Evolutionary conservation across 2,329 filamentous ascomycete species (phyloP), one percentile per base, ranked within the genome.

Genomic region (Alternaria ventricosa): DNA sequence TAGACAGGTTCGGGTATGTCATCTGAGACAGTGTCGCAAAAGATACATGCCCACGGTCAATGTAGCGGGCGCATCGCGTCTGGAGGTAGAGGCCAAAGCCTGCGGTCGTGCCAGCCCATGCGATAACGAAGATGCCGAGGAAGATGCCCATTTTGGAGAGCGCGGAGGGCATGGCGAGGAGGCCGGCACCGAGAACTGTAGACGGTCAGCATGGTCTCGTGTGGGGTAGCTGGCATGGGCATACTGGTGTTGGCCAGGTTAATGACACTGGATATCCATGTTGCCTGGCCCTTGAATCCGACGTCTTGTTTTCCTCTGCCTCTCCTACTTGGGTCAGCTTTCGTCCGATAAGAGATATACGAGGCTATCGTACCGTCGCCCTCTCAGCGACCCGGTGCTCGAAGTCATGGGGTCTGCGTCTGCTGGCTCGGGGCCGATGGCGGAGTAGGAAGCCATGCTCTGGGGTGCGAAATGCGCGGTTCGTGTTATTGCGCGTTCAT

Each of bases 1-100:
- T 93, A 9, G 96, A 93, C 3, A 95, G 94, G 78, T 97, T 97
- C 1, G 96, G 96, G 75, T 98, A 99, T 6, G 96, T 98, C 67
- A 99, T 88, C 79, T 99, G 95, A 13, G 94, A 97, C 15, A 99
- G 85, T n/a, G 95, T 94, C 77, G 97, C 97, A 83, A 99, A 99
- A 36, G 94, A 97, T 1, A 94, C 88, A 6, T 88, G 88, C 45
- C 96, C 96, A 65, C 93, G 88, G 68, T 98, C 96, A 67, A 99
- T 86, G 79, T 99, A 99, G 78, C 92, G 89, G 6, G 96, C 92
- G 84, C 96, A 98, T 83, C 92, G 89, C 33, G 94, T 91, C 80
- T 99, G 96, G 7, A 99, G 89, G 78, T 98, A 99, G 30, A 99
- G 87, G 22, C 96, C 96, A 75, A 99, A 97, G 51, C 92, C 93